Base-by-base conservation (phyloP, 345 rosid genomes). In the Camelina laxa region DNA sequence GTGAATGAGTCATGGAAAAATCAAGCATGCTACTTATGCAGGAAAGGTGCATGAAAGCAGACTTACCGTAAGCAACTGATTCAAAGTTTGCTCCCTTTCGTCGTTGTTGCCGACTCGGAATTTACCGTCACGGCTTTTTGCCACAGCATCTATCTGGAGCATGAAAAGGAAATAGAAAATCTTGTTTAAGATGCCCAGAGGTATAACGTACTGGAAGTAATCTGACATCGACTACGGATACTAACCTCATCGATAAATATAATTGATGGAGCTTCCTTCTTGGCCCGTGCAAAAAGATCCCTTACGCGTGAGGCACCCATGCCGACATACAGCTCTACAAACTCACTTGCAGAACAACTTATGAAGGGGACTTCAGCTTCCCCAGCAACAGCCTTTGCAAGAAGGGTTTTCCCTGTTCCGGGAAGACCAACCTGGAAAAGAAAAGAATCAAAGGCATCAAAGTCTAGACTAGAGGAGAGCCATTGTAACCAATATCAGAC, bases 231-330 rank as follows among this genome's bases (percentile, higher is more conserved):
- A 50, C 41, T 35, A n/a, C 24, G 27, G 9, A 45, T 59, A 20
- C 70, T 76, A 33, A 95, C 98, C 91, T 96, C 98, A 67, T 96
- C 99, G 50, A 96, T 96, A 67, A 96, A 96, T 60, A 91, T 88
- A 51, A 96, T 92, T 12, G 97, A 92, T 21, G 97, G 99, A 79
- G 99, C 97, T 64, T 87, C 99, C 84, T 96, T 96, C 86, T 92
- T 96, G 60, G 98, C 99, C 76, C 91, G 81, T 49, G 96, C 90
- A 82, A 95, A 95, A 35, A 95, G 92, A 78, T 91, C 99, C 80
- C 99, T 85, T 65, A 92, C 99, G 48, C 96, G 96, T 54, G 98
- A 96, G 27, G 98, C 99, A n/a, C 99, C 98, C 98, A 92, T 92
- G 61, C 98, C 99, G 27, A 94, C 97, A 78, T 91, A 94, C 69